Evolutionary conservation across 768 basidiomycete genomes (phyloP).

Genomic region (Suillus weaverae): DNA sequence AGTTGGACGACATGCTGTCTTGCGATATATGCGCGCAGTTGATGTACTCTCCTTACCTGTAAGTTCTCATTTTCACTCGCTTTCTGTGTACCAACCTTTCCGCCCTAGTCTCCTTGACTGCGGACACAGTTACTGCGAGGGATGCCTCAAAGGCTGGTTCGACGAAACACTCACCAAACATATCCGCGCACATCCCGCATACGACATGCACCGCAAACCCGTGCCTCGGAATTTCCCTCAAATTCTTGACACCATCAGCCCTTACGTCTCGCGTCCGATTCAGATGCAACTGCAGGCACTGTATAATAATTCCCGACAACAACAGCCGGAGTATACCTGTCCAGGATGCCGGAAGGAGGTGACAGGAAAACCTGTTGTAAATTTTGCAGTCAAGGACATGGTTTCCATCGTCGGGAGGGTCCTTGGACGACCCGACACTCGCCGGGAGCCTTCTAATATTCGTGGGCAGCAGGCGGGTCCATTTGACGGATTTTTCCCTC

Average conservation of each 20-base stretch:
- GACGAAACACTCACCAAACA: conserved; percentile 50
- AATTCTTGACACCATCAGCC: conserved; percentile 15
- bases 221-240: conserved; percentile 18
- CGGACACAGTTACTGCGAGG: conserved; percentile 69
- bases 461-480: conserved; percentile 21
- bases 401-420: too few species aligned
- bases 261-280: conserved; percentile 14
- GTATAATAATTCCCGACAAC: conserved; percentile 6
- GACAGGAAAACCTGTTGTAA: too few species aligned
- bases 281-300: conserved; percentile 21
- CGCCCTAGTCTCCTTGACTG: conserved; percentile 55
- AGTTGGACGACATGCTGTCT: conserved; percentile 52
- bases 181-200: conserved; percentile 45
- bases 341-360: too few species aligned
- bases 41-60: conserved; percentile 53
- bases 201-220: conserved; percentile 34
- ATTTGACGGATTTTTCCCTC: conserved; percentile 50
- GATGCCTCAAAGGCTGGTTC: conserved; percentile 59
- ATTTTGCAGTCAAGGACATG: too few species aligned
- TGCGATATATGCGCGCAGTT: conserved; percentile 57
- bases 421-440: too few species aligned
- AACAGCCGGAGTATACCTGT: too few species aligned
- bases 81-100: conserved; percentile 5
- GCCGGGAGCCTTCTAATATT: neutral
- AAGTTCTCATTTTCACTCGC: conserved; percentile 24